Conservation (phyloP, 2,329 filamentous ascomycete genomes). For the Talaromyces sp. region DNA sequence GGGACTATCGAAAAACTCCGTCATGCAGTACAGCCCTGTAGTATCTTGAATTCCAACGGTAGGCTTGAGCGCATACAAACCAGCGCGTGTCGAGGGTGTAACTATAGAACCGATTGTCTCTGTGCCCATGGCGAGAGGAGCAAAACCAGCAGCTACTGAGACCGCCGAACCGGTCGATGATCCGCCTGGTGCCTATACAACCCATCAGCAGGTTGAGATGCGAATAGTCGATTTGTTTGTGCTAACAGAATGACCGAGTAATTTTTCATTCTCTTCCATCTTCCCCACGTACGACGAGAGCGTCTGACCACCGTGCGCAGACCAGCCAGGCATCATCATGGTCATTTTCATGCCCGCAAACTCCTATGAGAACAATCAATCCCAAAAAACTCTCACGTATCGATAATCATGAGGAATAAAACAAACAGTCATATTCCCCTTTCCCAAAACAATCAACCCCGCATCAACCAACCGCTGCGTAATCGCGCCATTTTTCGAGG, state of each 20-base stretch:
- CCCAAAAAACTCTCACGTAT: too few relatives aligned
- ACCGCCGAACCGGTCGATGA: conserved; percentile 37
- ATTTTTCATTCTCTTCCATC: neutral
- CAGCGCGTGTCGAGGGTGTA: neutral
- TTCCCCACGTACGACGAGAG: conserved; percentile 23
- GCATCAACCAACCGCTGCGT: conserved; percentile 21
- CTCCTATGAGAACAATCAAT: neutral
- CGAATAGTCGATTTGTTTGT: neutral
- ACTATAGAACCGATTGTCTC: conserved; percentile 28
- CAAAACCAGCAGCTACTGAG: conserved; percentile 30
- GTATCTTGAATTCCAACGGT: neutral
- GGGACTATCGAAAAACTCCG: neutral
- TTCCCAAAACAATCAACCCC: conserved; percentile 27
- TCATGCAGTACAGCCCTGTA: neutral
- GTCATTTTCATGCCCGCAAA: conserved; percentile 10
- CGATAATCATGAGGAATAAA: too few relatives aligned
- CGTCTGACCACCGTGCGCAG: conserved; percentile 26
- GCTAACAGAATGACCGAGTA: neutral
- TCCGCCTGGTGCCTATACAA: conserved; percentile 25
- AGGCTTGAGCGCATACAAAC: neutral
- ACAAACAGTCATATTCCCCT: conserved; percentile 23
- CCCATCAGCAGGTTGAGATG: neutral
- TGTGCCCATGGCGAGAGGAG: conserved; percentile 32
- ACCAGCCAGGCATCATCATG: conserved; percentile 24
- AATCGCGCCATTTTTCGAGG: conserved; percentile 10